Percentiles rank a stretch among this genome's conserved stretches.
These are phyloP conservation scores for Tritrichomonas foetus DNA, from an alignment of 208 protist genomes.

Conservation along the genomic window DNA sequence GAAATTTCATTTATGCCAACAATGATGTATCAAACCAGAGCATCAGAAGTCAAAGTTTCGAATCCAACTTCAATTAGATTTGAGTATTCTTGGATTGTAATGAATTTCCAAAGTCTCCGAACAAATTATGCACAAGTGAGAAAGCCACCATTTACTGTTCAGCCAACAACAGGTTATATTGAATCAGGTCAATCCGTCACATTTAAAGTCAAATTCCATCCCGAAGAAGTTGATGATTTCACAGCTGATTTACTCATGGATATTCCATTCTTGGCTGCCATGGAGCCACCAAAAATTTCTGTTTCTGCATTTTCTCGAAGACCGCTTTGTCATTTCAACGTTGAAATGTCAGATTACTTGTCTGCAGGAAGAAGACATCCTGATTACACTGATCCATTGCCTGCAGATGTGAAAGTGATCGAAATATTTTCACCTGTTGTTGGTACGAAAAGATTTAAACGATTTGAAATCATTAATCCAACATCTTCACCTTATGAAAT, in stretches of 20 bases:
- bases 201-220: conserved; percentile 73
- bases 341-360: conserved; percentile 76
- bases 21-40: conserved; percentile 80
- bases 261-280: not conserved
- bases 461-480: conserved; percentile 17
- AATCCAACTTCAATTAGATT: conserved; percentile 76
- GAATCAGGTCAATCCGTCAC: conserved; percentile 56
- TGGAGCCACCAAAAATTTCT: conserved; percentile 54
- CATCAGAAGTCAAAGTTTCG: conserved; percentile 65
- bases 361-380: conserved; percentile 55
- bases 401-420: not conserved
- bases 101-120: not conserved
- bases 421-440: not conserved
- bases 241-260: not conserved
- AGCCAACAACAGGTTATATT: conserved; percentile 64
- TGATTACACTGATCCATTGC: not conserved
- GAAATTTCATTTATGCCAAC: conserved; percentile 72
- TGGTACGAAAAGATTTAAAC: not conserved
- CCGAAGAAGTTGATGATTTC: conserved; percentile 62
- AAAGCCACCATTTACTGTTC: conserved; percentile 64
- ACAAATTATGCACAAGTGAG: not conserved
- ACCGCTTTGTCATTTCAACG: conserved; percentile 85
- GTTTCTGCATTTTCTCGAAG: conserved; percentile 71
- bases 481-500: not conserved
- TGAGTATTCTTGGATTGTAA: conserved; percentile 63